Evolutionary conservation across 2,329 filamentous ascomycete genomes (phyloP).

Genomic region (Pseudogymnoascus verrucosus): DNA sequence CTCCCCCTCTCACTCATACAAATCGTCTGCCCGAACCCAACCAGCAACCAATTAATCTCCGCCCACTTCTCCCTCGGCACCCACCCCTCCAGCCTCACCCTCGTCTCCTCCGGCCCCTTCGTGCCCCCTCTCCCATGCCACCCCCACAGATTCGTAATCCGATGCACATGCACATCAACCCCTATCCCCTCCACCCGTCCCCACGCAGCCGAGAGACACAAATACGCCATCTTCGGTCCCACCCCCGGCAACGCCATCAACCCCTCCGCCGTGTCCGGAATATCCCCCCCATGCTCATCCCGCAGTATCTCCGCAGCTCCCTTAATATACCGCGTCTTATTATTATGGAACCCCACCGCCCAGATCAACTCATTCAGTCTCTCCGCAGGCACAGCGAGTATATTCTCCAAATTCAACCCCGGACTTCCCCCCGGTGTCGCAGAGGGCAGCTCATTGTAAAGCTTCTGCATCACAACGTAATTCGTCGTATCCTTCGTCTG

Average conservation of each 20-base stretch:
- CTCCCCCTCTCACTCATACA: constrained; percentile 37
- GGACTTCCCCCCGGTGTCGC: constrained; percentile 22
- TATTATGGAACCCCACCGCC: constrained; percentile 67
- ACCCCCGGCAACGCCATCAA: constrained; percentile 60
- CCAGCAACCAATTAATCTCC: constrained; percentile 65
- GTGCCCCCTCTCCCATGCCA: constrained; percentile 53
- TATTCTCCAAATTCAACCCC: constrained; percentile 54
- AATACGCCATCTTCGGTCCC: constrained; percentile 68
- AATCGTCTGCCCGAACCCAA: constrained; percentile 65
- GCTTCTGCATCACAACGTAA: constrained; percentile 55
- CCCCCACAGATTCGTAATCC: constrained; percentile 68
- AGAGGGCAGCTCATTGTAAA: constrained; percentile 52
- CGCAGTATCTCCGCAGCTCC: constrained; percentile 52
- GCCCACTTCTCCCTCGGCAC: constrained; percentile 63
- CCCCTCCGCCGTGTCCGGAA: constrained; percentile 57
- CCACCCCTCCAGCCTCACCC: constrained; percentile 56
- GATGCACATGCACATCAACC: constrained; percentile 68
- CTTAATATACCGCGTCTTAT: constrained; percentile 67
- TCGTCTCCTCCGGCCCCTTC: constrained; percentile 58
- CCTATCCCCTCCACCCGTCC: constrained; percentile 47
- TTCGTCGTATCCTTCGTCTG: constrained; percentile 71
- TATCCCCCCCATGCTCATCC: constrained; percentile 53
- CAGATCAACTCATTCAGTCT: constrained; percentile 56
- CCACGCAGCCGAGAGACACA: constrained; percentile 64
- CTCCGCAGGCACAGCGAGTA: constrained; percentile 51